Percentiles rank a stretch among this genome's conserved stretches.
phyloP scores from a whole-genome alignment of 1,284 basidiomycete species.

The Cutaneotrichosporon dermatis region DNA sequence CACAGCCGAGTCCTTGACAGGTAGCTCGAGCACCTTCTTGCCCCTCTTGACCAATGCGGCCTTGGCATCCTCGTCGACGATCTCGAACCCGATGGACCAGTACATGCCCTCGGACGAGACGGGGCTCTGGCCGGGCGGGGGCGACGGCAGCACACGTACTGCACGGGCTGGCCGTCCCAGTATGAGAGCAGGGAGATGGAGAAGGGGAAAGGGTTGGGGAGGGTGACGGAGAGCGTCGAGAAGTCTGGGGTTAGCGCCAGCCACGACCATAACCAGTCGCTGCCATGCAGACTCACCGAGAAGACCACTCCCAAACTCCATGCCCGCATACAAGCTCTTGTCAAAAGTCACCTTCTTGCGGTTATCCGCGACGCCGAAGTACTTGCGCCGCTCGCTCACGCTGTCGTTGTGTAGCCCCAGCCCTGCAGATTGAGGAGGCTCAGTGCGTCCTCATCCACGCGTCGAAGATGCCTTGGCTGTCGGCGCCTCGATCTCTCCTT shows the following conservation, averaged over 20 bases:
- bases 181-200: conserved; percentile 76
- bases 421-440: not conserved
- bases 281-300: conserved; percentile 32
- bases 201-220: conserved; percentile 64
- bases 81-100: conserved; percentile 45
- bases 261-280: not conserved
- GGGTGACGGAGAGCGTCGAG: conserved; percentile 59
- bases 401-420: not conserved
- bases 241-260: conserved; percentile 56
- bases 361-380: conserved; percentile 50
- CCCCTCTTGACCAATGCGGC: conserved; percentile 23
- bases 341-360: conserved; percentile 56
- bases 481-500: conserved; percentile 8
- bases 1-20: not conserved
- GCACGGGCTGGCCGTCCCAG: conserved; percentile 75
- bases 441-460: conserved; percentile 32
- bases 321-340: conserved; percentile 53
- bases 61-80: conserved; percentile 50
- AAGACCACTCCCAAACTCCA: conserved; percentile 47
- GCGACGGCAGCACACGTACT: conserved; percentile 41
- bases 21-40: not conserved
- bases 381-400: not conserved
- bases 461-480: not conserved
- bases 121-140: conserved; percentile 19
- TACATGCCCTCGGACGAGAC: conserved; percentile 27